phyloP scores from a whole-genome alignment of 2,329 filamentous ascomycete genomes.

The Colletotrichum sp. region DNA sequence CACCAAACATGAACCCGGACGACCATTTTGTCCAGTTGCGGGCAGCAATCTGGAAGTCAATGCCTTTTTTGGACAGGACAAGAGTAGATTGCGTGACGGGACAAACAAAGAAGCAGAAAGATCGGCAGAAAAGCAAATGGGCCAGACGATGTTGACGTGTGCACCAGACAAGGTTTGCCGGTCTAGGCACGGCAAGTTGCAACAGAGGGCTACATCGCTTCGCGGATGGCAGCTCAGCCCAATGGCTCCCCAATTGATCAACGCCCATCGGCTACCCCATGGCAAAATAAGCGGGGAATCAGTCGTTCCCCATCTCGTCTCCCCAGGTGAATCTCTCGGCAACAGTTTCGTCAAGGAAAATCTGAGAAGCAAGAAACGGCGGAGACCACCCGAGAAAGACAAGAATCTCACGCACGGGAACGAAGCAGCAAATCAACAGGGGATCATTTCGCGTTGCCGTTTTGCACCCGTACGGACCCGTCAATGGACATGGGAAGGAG shows the following conservation, averaged over 20 bases:
- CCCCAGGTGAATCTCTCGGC: neutral
- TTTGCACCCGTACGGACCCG: neutral
- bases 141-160: neutral
- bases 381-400: neutral
- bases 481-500: neutral
- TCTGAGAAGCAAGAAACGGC: neutral
- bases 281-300: neutral
- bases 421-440: neutral
- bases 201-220: slow-evolving; percentile 19
- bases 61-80: neutral
- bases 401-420: neutral
- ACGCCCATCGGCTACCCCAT: neutral
- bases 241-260: neutral
- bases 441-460: neutral
- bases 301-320: neutral
- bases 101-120: neutral
- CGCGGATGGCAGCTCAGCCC: slow-evolving; percentile 17
- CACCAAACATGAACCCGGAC: neutral
- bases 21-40: neutral
- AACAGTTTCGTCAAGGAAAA: neutral
- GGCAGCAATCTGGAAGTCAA: neutral
- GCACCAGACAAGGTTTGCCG: neutral
- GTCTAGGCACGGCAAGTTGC: neutral
- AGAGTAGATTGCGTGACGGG: neutral
- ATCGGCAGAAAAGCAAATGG: neutral